A percentile compares a stretch with the other conserved stretches of the same genome.
phyloP scores from a whole-genome alignment of 2,329 filamentous ascomycete species.

The Diaporthe helianthi region DNA sequence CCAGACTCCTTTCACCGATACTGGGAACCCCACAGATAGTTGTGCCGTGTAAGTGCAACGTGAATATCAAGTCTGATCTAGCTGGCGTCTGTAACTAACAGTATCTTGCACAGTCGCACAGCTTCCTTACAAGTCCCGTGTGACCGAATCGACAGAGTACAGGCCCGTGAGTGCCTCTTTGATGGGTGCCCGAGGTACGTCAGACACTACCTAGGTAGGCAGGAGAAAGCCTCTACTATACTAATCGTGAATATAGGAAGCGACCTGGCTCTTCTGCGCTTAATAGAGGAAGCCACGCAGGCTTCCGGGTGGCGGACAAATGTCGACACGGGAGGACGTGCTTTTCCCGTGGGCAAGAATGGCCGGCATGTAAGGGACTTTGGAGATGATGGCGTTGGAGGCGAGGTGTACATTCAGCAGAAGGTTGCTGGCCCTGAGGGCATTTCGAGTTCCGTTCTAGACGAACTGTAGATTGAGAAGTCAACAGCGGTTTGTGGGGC shows the following conservation, averaged over 20 bases:
- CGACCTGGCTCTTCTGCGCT: constrained; percentile 26
- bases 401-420: background rate
- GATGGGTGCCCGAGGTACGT: constrained; percentile 32
- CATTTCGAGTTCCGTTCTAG: background rate
- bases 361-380: constrained; percentile 27
- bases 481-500: background rate
- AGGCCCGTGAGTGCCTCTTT: constrained; percentile 26
- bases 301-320: constrained; percentile 28
- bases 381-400: background rate
- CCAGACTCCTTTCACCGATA: constrained; percentile 20
- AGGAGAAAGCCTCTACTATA: background rate
- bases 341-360: constrained; percentile 29
- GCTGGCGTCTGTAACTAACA: background rate
- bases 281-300: constrained; percentile 15
- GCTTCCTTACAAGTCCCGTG: constrained; percentile 29
- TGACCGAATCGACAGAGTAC: constrained; percentile 27
- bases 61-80: too few species aligned
- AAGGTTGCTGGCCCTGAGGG: background rate
- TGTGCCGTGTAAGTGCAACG: constrained; percentile 24
- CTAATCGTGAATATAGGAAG: constrained; percentile 8
- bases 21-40: constrained; percentile 30
- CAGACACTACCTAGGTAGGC: too few species aligned
- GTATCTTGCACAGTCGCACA: constrained; percentile 13
- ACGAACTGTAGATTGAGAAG: constrained; percentile 18
- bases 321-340: constrained; percentile 25